Evolutionary conservation across 352 stramenopile genomes (phyloP), one percentile per base, ranked within the genome.

Genomic region (Phytophthora idaei): DNA sequence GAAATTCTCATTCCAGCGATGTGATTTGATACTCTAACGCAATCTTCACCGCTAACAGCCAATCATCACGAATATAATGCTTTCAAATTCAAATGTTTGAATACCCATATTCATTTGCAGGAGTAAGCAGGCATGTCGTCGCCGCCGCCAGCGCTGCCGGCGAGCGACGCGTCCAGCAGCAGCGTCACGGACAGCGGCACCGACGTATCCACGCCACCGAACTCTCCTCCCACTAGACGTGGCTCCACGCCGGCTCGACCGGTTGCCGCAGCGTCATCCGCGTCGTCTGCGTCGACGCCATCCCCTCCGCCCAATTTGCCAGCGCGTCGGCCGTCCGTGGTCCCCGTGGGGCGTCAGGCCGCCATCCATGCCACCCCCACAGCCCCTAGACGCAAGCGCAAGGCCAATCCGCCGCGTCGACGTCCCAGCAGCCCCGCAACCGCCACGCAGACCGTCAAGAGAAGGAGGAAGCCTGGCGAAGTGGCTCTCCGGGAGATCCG

Each of bases 401-500:
- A 83, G 57, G 68, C 64, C 3, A 49, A 57, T 8, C 44, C 65
- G 7, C 75, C 71, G 4, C 58, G 58, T 45, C 61, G 71, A 37
- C 63, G 56, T 7, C 50, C 61, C 12, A 68, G 44, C 12, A 69
- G 32, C 12, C 29, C 67, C 10, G 15, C 53, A 2, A 37, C 14
- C 25, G 15, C 46, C 25, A 75, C 71, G 12, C 65, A 67, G 42
- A 51, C 71, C 8, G 54, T 68, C 29, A 92, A 90, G 73, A 64
- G 61, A 42, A 76, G 81, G 28, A 90, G 77, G 61, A 84, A 76
- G 11, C 76, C 85, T 0, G 93, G 93, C 12, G 76, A 95, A 60
- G 51, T 68, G 12, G 97, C 96, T 5, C 80, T 99, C 12, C 83
- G 90, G 53, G 97, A 99, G 85, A 99, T 99, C 70, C 85, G 97